Conservation (phyloP, 148 eudicot species). For the Talinum fruticosum region DNA sequence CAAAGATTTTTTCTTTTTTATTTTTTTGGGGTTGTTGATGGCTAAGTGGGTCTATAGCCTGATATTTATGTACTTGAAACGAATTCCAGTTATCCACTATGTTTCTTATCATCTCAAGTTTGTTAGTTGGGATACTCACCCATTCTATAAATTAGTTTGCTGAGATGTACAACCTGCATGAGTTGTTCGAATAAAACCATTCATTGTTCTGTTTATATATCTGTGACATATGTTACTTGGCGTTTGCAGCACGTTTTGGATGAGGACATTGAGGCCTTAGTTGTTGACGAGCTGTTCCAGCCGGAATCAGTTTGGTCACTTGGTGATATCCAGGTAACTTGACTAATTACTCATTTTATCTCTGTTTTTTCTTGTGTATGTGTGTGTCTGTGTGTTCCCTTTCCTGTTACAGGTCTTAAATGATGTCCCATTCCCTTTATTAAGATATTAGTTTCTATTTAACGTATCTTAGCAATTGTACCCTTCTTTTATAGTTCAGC, state of each 20-base stretch:
- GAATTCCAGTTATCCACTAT: background rate
- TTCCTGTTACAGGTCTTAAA: background rate
- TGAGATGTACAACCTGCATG: background rate
- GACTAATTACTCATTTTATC: background rate
- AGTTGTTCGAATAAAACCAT: background rate
- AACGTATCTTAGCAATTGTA: too few relatives aligned
- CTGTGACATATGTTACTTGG: background rate
- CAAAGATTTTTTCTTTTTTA: too few relatives aligned
- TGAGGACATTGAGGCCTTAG: slow-evolving; percentile 84
- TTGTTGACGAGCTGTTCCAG: slow-evolving; percentile 84
- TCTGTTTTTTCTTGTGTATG: too few relatives aligned
- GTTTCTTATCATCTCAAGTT: background rate
- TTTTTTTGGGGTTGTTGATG: too few relatives aligned
- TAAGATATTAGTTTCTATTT: too few relatives aligned
- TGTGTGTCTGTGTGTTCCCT: background rate
- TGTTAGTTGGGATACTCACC: background rate
- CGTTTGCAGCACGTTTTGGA: slow-evolving; percentile 59
- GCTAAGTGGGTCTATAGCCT: background rate
- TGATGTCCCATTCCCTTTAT: background rate
- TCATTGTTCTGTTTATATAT: background rate
- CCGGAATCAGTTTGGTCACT: slow-evolving; percentile 88
- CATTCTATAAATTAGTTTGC: too few relatives aligned
- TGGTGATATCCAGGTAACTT: slow-evolving; percentile 75
- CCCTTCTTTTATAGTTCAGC: too few relatives aligned
- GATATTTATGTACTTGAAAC: background rate